phyloP scores from a whole-genome alignment of 2,329 filamentous ascomycete species.

The Cercospora beticola region DNA sequence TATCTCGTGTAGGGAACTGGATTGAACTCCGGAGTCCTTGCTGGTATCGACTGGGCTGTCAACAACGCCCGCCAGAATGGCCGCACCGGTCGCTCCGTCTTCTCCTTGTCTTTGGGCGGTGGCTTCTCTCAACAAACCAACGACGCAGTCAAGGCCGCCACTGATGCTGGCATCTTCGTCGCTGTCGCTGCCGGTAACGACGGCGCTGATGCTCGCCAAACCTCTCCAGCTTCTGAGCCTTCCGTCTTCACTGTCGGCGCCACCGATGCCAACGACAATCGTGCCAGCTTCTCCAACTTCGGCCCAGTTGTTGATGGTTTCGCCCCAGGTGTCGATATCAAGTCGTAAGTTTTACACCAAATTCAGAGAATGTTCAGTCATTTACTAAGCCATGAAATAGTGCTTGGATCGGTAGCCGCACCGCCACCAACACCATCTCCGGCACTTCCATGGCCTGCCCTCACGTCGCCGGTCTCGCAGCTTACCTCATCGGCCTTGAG shows the following conservation, averaged over 20 bases:
- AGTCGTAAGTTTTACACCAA: constrained; percentile 33
- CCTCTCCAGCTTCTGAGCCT: constrained; percentile 38
- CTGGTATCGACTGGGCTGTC: constrained; percentile 48
- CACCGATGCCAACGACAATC: constrained; percentile 32
- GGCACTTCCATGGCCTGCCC: constrained; percentile 68
- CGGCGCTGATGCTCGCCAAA: constrained; percentile 29
- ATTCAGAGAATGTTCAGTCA: no score
- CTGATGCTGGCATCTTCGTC: constrained; percentile 41
- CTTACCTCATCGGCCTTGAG: constrained; percentile 62
- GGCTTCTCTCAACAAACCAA: constrained; percentile 40
- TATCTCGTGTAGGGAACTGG: constrained; percentile 40
- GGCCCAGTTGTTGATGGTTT: constrained; percentile 43
- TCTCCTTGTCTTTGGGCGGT: constrained; percentile 45
- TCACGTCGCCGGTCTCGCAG: constrained; percentile 63
- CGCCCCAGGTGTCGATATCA: constrained; percentile 46
- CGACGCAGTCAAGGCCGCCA: constrained; percentile 40
- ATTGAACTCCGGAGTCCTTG: constrained; percentile 50
- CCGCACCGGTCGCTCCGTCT: constrained; percentile 58
- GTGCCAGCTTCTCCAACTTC: constrained; percentile 44
- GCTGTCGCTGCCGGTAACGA: constrained; percentile 42
- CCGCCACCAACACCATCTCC: constrained; percentile 49
- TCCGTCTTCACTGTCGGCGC: constrained; percentile 43
- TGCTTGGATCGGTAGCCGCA: constrained; percentile 49
- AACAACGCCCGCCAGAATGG: constrained; percentile 67
- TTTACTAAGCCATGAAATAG: background rate